Evolutionary conservation across 2,329 filamentous ascomycete genomes (phyloP).

Genomic region (Fragosphaeria purpurea): DNA sequence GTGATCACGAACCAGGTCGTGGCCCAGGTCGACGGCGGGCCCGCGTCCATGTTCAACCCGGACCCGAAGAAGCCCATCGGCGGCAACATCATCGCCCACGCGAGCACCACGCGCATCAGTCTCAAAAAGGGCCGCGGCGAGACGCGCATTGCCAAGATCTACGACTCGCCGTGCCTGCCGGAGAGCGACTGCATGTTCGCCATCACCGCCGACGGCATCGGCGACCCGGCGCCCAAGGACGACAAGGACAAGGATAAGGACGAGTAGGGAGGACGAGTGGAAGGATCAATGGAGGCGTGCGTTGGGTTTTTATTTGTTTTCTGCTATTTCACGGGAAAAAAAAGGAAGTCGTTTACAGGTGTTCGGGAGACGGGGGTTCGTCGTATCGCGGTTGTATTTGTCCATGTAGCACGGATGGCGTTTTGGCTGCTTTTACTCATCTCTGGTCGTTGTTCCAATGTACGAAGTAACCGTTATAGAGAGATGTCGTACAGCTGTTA

Average conservation of each 20-base stretch:
- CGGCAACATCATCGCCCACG: slow-evolving; percentile 97
- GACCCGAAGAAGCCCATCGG: slow-evolving; percentile 99
- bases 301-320: too few species aligned
- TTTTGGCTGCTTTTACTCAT: neutral
- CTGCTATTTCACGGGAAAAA: too few species aligned
- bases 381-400: neutral
- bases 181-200: slow-evolving; percentile 96
- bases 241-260: slow-evolving; percentile 52
- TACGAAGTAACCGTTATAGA: too few species aligned
- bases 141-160: slow-evolving; percentile 97
- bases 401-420: neutral
- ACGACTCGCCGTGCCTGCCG: slow-evolving; percentile 92
- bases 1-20: slow-evolving; percentile 99
- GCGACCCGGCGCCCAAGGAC: slow-evolving; percentile 91
- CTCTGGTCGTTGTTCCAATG: neutral
- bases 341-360: neutral
- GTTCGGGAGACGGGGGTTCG: neutral
- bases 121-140: slow-evolving; percentile 92
- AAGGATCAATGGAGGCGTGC: too few species aligned
- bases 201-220: slow-evolving; percentile 94
- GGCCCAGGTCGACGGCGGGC: slow-evolving; percentile 92
- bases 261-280: neutral
- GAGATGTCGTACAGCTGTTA: too few species aligned
- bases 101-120: slow-evolving; percentile 87
- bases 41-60: slow-evolving; percentile 96